Evolutionary conservation across 805 yeast genomes (phyloP).

Genomic region (Saccharomyces mikatae): DNA sequence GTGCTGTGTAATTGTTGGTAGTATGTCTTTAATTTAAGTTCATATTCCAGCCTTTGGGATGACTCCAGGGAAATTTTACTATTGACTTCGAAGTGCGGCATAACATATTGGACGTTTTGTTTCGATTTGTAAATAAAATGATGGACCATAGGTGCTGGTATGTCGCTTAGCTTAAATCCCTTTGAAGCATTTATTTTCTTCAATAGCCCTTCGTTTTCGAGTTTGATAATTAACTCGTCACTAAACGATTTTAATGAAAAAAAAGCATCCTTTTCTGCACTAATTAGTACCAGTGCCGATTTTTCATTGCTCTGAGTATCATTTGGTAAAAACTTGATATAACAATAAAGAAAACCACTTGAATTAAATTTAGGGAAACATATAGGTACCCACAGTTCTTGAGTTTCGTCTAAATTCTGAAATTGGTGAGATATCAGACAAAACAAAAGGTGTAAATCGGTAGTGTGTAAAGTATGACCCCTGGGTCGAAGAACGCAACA

Average conservation of each 20-base stretch:
- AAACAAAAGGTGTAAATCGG: conserved; percentile 70
- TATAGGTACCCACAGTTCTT: conserved; percentile 88
- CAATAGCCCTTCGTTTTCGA: conserved; percentile 33
- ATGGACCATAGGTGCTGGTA: conserved; percentile 51
- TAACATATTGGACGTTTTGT: conserved; percentile 43
- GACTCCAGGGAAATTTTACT: conserved; percentile 6
- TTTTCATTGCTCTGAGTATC: conserved; percentile 9
- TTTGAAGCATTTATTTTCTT: conserved; percentile 32
- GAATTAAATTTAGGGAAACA: conserved; percentile 87
- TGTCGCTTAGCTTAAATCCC: conserved; percentile 40
- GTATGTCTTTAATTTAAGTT: conserved; percentile 19
- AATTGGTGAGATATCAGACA: conserved; percentile 52
- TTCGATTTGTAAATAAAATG: conserved; percentile 80
- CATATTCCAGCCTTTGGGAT: conserved; percentile 9
- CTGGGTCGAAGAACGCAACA: conserved; percentile 68
- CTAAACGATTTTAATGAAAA: conserved; percentile 63
- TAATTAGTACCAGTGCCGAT: conserved; percentile 39
- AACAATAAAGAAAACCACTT: conserved; percentile 79
- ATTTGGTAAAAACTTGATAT: conserved; percentile 50
- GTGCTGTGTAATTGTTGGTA: conserved; percentile 23
- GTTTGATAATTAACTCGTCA: conserved; percentile 38
- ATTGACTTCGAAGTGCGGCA: conserved; percentile 23
- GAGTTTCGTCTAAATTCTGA: conserved; percentile 31
- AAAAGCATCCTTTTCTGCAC: conserved; percentile 65
- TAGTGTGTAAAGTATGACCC: conserved; percentile 69